Evolutionary conservation across 164 flowering plant species (phyloP), one percentile per base, ranked within the genome.

Genomic region (Amborella trichopoda): DNA sequence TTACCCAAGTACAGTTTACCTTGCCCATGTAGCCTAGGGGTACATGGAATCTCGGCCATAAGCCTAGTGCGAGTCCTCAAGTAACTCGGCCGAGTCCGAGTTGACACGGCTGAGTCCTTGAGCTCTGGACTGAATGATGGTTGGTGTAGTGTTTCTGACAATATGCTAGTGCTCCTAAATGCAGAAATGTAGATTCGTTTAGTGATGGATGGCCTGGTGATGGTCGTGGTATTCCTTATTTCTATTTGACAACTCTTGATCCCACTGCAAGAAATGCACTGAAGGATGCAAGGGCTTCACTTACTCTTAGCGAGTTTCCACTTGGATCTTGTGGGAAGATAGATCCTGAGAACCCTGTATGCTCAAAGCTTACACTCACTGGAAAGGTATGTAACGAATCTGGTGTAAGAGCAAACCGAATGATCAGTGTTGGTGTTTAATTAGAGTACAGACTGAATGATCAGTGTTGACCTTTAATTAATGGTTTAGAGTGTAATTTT

Each of bases 171-270:
- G 26, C 46, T 33, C 54, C 45, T 2, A 43, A 18, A n/a, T 68
- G 69, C 81, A 91, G 99, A 71, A 84, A 93, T 68, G 91, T 93
- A 46, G 95, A 84, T 57, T 93, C 96, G 12, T 88, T 69, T 66
- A 84, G 99, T 66, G 99, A 93, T 67, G 99, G 99, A 19, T 30
- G 56, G 24, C 94, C 91, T 5, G 61, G 63, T n/a, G 45, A 75
- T 39, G 94, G 99, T 12, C 54, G 22, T 34, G 99, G 96, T 47
- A 63, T 88, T 50, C 96, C 99, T 13, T 88, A 84, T 68, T 93
- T 93, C 61, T 93, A 93, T 58, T 62, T 88, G 68, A 84, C 91
- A 37, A 55, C 84, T 44, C 91, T 93, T 50, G 96, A 93, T 67
- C 91, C 91, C 45, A 93, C 94, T 37, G 91, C 99, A 23, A 70